Evolutionary conservation across 441 rosid species (phyloP), one percentile per base, ranked within the genome.

Genomic region (Melastoma candidum): DNA sequence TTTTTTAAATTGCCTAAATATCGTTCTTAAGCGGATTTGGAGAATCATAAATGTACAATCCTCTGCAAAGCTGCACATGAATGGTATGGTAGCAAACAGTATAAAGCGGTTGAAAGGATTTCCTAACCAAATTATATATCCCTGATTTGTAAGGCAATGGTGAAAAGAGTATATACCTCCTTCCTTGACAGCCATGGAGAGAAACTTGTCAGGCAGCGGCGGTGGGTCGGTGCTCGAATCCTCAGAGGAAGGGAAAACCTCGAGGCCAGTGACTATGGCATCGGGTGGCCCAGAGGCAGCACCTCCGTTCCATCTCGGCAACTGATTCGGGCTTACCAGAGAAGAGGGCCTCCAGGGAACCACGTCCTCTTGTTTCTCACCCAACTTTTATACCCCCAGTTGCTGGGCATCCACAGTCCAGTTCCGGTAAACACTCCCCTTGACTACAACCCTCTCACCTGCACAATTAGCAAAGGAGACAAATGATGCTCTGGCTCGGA

Each of bases 391-490:
- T 29, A 87, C 11, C 58, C 92, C 88, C 52, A 90, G 72, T 56
- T 77, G 80, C 29, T 64, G 70, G 0, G 96, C 96, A 65, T 84
- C 95, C n/a, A 83, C 64, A 2, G 93, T 84, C 96, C 97, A 87
- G 74, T 83, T 76, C 63, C 95, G 77, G 66, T 87, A 87, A 59
- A 90, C 96, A 60, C 81, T 79, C 56, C 97, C 97, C 68, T 87
- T 90, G 22, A 87, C 65, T 74, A 71, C 71, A 27, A 71, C 63
- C 71, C 93, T 79, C 63, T 79, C 63, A 77, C 87, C 95, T 87
- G 71, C 81, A 73, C 36, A 29, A 29, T 29, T 29, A 29, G 36
- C 36, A 0, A 29, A 29, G 7, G 36, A 29, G 36, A 3, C 36
- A 29, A 29, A 6, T 6, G 7, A 29, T 29, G 36, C 36, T 29